Evolutionary conservation across 352 stramenopile species (phyloP).

Genomic region (Phytopythium boreale): DNA sequence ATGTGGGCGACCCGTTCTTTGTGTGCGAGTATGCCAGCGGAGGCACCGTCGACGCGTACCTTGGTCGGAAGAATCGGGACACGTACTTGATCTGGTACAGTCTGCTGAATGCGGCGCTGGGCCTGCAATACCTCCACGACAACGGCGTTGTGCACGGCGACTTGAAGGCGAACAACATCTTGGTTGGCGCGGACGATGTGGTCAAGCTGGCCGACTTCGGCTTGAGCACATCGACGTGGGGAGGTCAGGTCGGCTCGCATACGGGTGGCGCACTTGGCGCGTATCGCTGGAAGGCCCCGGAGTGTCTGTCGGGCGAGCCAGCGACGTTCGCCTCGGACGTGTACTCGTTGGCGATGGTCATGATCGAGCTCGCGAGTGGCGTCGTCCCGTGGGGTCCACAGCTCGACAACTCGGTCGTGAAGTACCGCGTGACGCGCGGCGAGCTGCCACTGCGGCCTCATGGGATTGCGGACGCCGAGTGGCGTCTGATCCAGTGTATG

Average conservation of each 20-base stretch:
- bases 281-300: constrained; percentile 27
- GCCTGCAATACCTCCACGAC: constrained; percentile 29
- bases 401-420: neutral
- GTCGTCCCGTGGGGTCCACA: neutral
- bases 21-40: constrained; percentile 26
- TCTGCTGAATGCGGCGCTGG: constrained; percentile 20
- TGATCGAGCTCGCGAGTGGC: constrained; percentile 2
- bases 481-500: constrained; percentile 1
- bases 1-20: constrained; percentile 34
- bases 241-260: neutral
- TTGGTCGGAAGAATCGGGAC: constrained; percentile 4
- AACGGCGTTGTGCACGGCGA: constrained; percentile 32
- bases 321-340: constrained; percentile 4
- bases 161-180: constrained; percentile 39
- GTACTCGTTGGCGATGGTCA: constrained; percentile 10
- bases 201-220: constrained; percentile 35
- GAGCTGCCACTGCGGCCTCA: neutral
- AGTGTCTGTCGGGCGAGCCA: constrained; percentile 12
- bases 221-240: constrained; percentile 9
- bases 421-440: neutral
- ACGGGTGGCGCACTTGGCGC: constrained; percentile 15
- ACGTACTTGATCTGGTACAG: constrained; percentile 15
- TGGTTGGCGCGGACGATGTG: constrained; percentile 24
- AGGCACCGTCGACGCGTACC: constrained; percentile 23
- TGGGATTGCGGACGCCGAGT: constrained; percentile 1